A percentile compares a stretch with the other conserved stretches of the same genome.
Conservation (phyloP, 2,329 filamentous ascomycete species). For the Nothomitra cinnamomea region DNA sequence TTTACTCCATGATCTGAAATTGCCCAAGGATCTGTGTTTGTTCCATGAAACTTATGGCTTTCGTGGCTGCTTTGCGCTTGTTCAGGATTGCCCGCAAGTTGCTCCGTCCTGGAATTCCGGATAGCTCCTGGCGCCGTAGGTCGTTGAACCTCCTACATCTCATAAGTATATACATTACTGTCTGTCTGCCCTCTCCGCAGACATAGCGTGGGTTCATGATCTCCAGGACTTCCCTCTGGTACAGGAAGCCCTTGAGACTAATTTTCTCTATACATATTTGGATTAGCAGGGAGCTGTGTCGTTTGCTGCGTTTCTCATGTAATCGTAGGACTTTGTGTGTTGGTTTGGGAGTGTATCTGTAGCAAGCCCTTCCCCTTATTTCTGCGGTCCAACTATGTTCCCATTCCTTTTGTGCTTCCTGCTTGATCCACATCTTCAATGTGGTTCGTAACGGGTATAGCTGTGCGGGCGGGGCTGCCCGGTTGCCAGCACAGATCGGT, state of each 20-base stretch:
- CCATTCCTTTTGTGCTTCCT: neutral
- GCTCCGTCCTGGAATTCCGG: conserved; percentile 3
- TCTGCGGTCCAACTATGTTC: neutral
- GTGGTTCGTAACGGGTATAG: neutral
- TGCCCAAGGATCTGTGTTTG: neutral
- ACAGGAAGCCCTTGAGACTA: conserved; percentile 8
- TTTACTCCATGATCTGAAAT: neutral
- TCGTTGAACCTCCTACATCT: conserved; percentile 8
- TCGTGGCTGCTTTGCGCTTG: neutral
- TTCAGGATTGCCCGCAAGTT: neutral
- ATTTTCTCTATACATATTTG: conserved; percentile 10
- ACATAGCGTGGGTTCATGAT: conserved; percentile 7
- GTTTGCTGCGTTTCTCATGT: conserved; percentile 2
- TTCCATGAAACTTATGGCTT: neutral
- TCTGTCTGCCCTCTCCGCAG: conserved; percentile 8
- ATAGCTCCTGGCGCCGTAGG: conserved; percentile 7
- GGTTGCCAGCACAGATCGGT: neutral
- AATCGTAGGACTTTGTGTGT: neutral
- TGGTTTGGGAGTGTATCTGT: neutral
- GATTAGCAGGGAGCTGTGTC: conserved; percentile 8
- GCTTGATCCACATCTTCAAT: neutral
- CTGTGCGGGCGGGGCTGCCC: neutral
- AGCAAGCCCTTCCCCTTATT: neutral
- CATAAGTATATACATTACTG: conserved; percentile 10
- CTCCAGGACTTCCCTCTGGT: conserved; percentile 5